Base-by-base conservation (phyloP, 495 filamentous ascomycete species). In the Penicillium ochrochloron region DNA sequence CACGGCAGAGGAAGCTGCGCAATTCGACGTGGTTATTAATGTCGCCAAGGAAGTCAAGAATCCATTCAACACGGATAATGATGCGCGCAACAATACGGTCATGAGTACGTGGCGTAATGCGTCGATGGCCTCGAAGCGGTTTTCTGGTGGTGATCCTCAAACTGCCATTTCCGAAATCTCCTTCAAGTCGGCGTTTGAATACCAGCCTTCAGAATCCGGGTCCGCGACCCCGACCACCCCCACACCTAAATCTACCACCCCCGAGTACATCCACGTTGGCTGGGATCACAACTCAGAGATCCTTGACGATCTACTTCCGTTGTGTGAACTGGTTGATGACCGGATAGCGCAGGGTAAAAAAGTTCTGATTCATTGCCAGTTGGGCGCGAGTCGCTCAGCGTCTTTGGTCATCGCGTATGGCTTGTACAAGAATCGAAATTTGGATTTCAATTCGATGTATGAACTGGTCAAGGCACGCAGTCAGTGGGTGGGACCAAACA, bases 271-370 rank as follows among this genome's bases (percentile, higher is more conserved):
- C 56, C 95, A 99, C 72, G 90, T 99, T 52, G 89, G 87, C 3
- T 99, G 95, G 95, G 96, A 99, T 66, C 95, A 99, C 76, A 97
- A 98, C 70, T 97, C 94, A 0, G 92, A 97, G 64, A 97, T 99
- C 63, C 86, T 94, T 17, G 88, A 90, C 25, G 95, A 98, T 71
- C 77, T 99, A 33, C 87, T 90, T 72, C 81, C 79, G 44, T 80
- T 99, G n/a, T 96, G 95, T 70, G 89, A 97, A 67, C 81, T 89
- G 12, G 94, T 99, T 61, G 92, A 97, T 60, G 86, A 89, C 37
- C 85, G 90, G 55, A 87, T 92, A 2, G 82, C 85, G 35, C 82
- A 91, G 48, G 89, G 92, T 25, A 97, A 97, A 78, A 91, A 87
- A 62, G 90, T 99, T 5, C 83, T 99, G 31, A 83, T 99, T 11